A percentile compares a stretch with the other conserved stretches of the same genome.
phyloP scores from a whole-genome alignment of 495 filamentous ascomycete species.

The Neurospora sp. region DNA sequence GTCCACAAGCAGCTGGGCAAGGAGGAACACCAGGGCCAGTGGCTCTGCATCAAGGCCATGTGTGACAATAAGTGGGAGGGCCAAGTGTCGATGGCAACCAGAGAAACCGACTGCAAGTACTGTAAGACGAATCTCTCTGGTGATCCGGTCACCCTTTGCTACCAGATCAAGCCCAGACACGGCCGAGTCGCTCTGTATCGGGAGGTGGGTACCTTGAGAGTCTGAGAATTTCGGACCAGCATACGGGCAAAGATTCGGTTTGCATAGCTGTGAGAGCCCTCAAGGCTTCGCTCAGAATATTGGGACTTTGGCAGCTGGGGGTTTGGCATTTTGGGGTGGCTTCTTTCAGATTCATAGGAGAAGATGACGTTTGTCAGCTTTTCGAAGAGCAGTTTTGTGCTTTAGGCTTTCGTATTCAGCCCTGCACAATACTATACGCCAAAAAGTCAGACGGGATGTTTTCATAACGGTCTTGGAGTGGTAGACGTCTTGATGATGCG shows the following conservation, averaged over 20 bases:
- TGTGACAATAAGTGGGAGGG: constrained; percentile 3
- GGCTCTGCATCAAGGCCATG: constrained; percentile 6
- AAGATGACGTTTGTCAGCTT: not conserved
- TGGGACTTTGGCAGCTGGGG: not conserved
- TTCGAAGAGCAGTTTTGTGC: not conserved
- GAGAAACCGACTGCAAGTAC: constrained; percentile 1
- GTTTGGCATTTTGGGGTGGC: not conserved
- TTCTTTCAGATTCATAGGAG: not conserved
- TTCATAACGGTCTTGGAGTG: not conserved
- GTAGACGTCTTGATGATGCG: not conserved
- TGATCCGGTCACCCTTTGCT: constrained; percentile 3
- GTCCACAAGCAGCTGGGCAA: not conserved
- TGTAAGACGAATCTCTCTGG: not conserved
- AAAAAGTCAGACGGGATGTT: not conserved
- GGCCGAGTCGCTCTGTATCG: not conserved
- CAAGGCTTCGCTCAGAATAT: not conserved
- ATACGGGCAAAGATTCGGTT: not conserved
- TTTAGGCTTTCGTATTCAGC: not conserved
- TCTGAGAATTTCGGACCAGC: not conserved
- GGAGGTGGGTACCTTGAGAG: constrained; percentile 3
- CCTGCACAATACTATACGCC: not conserved
- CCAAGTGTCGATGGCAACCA: not conserved
- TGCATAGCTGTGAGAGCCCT: not conserved
- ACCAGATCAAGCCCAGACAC: constrained; percentile 2
- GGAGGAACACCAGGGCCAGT: not conserved